Conservation (phyloP, 139 green algal genomes). For the Chlorella sp. region DNA sequence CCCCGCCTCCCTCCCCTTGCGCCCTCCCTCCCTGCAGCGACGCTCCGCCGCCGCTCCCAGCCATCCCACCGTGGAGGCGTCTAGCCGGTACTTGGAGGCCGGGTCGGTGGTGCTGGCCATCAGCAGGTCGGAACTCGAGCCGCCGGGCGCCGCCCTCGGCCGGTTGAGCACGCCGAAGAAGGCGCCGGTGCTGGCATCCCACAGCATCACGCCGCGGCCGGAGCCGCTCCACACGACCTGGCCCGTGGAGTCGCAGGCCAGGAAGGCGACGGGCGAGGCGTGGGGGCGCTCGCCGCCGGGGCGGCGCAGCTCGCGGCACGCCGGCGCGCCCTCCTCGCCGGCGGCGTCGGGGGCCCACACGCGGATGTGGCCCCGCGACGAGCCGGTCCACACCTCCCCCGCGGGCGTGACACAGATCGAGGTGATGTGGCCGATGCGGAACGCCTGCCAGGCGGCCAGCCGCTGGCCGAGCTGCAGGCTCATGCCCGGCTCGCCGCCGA, state of each 20-base stretch:
- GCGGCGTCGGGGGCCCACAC: not conserved
- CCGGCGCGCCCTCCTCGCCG: constrained; percentile 3
- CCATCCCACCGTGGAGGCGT: too few relatives aligned
- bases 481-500: constrained; percentile 23
- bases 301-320: constrained; percentile 47
- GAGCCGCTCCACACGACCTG: constrained; percentile 67
- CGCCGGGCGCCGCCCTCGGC: not conserved
- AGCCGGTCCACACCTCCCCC: constrained; percentile 77
- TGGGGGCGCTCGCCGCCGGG: constrained; percentile 40
- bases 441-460: constrained; percentile 39
- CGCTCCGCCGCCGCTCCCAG: too few relatives aligned
- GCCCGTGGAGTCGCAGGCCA: constrained; percentile 36
- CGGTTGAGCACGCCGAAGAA: constrained; percentile 36
- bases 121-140: too few relatives aligned
- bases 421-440: constrained; percentile 43
- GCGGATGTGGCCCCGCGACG: constrained; percentile 51
- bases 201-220: constrained; percentile 53
- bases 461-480: not conserved
- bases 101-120: too few relatives aligned
- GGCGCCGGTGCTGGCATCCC: constrained; percentile 53
- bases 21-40: too few relatives aligned
- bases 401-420: constrained; percentile 44
- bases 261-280: constrained; percentile 16
- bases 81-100: too few relatives aligned
- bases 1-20: too few relatives aligned